Base-by-base conservation (phyloP, 2,329 filamentous ascomycete genomes). In the Mollisiaceae sp. region DNA sequence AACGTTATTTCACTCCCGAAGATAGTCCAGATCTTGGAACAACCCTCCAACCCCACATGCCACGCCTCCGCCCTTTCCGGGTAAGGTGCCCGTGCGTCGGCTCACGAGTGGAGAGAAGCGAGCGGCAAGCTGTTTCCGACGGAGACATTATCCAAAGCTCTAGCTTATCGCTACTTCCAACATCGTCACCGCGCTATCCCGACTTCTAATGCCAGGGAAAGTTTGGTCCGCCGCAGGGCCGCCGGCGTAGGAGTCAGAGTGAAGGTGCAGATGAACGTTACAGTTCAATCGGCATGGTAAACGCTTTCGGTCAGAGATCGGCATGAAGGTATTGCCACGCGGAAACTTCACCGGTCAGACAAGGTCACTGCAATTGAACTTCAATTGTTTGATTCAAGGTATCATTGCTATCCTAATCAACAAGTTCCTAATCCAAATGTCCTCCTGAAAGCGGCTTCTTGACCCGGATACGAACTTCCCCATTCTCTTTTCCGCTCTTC, bases 401-500 rank as follows among this genome's bases (percentile, higher is more conserved):
- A 60, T 60, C 35, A 47, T 54, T 54, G 27, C 50, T 54, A 35
- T 35, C 11, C 43, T 24, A 54, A 54, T 59, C 60, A 69, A 65
- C 64, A 67, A 39, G 63, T 65, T 15, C 67, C 62, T 56, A 71
- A 36, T 18, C 70, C 68, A 64, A 70, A 71, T 20, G 56, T 64
- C 50, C 68, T 67, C 36, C 67, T 65, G 62, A 66, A 65, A 8
- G 62, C 35, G 8, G 62, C 43, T 22, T 71, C 64, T 22, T 70
- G 63, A 1, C 59, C 63, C 45, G 65, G 63, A 43, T 50, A 66
- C 36, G 62, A 64, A 54, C 62, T 56, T 63, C 64, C 54, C 66
- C 67, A 70, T 60, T 71, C 67, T 60, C 67, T 70, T 55, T 68
- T 71, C 41, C 65, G 62, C 52, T 71, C 70, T 41, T 71, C 71